Conservation (phyloP, 2,329 filamentous ascomycete genomes). For the Pseudopithomyces maydicus region DNA sequence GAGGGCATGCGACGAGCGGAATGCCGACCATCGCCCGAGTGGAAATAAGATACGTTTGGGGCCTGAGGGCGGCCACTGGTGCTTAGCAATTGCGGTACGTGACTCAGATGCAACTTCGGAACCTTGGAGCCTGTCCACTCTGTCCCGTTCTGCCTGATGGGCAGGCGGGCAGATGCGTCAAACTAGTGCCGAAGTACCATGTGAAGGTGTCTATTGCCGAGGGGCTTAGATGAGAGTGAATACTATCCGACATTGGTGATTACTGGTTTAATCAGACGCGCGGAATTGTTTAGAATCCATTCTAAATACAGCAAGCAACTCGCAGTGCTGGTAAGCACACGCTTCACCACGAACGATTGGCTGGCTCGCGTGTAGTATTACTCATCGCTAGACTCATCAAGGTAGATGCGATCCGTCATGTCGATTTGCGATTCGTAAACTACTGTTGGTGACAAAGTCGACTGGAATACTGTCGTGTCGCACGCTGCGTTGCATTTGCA, state of each 20-base stretch:
- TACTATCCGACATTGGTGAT: background rate
- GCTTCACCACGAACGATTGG: background rate
- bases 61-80: background rate
- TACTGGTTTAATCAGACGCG: background rate
- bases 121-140: no score
- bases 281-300: background rate
- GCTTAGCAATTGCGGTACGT: background rate
- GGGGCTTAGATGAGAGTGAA: background rate
- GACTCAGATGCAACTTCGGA: background rate
- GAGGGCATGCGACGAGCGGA: background rate
- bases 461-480: background rate
- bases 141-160: background rate
- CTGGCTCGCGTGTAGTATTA: slow-evolving; percentile 1
- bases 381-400: slow-evolving; percentile 5
- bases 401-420: background rate
- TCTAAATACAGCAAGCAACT: background rate
- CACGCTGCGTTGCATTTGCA: background rate
- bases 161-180: background rate
- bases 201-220: background rate
- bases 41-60: background rate
- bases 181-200: background rate
- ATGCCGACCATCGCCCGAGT: background rate
- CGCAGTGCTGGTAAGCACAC: background rate
- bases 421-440: background rate
- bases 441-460: background rate